Conservation (phyloP, 441 rosid genomes). For the Euphorbia schlechtendalii region DNA sequence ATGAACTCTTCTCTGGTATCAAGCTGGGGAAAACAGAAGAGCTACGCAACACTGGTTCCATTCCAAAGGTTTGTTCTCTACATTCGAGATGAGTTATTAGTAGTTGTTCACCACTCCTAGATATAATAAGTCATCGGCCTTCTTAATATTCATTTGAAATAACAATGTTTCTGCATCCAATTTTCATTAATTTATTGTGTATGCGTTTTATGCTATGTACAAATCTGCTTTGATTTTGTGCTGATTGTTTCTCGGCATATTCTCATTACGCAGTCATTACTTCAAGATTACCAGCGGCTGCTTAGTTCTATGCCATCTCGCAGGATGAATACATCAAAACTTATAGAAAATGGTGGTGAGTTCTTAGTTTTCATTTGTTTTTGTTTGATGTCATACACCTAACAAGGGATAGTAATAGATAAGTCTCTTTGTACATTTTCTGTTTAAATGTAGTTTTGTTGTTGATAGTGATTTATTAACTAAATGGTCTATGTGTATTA, state of each 20-base stretch:
- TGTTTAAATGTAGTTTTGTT: background rate
- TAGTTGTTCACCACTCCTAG: background rate
- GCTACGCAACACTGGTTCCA: slow-evolving; percentile 81
- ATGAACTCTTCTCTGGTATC: slow-evolving; percentile 84
- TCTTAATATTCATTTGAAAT: slow-evolving; percentile 6
- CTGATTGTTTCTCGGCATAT: slow-evolving; percentile 24
- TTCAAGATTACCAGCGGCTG: slow-evolving; percentile 99
- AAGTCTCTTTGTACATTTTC: background rate
- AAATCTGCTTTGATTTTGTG: slow-evolving; percentile 14
- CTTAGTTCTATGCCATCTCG: slow-evolving; percentile 98
- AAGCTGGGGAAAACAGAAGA: slow-evolving; percentile 95
- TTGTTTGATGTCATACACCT: background rate
- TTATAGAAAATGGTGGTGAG: slow-evolving; percentile 93
- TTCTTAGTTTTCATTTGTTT: slow-evolving; percentile 10
- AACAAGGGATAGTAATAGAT: background rate
- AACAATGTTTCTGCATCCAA: background rate
- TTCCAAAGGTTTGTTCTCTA: slow-evolving; percentile 72
- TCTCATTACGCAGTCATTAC: slow-evolving; percentile 71
- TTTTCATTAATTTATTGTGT: background rate
- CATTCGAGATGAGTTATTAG: slow-evolving; percentile 11
- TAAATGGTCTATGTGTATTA: too few species aligned
- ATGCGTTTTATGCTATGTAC: background rate
- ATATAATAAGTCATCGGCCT: slow-evolving; percentile 1
- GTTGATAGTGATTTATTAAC: background rate
- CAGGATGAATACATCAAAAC: slow-evolving; percentile 93